These are phyloP conservation scores for Tillandsia fasciculata DNA, from an alignment of 176 grass and related monocot species.

Conservation along the genomic window DNA sequence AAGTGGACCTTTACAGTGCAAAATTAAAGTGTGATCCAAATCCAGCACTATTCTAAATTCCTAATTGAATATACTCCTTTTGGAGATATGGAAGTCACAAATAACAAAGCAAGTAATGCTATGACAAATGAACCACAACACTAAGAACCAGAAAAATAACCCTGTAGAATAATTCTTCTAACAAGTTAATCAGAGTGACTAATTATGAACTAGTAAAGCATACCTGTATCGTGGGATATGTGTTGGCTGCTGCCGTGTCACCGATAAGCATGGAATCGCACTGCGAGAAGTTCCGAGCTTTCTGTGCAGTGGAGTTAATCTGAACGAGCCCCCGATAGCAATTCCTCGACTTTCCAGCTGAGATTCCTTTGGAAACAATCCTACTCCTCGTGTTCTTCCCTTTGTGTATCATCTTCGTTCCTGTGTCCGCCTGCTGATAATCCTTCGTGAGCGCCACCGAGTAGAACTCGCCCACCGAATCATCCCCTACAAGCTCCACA, in stretches of 20 bases:
- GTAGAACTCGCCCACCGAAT: conserved; percentile 87
- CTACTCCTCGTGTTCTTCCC: conserved; percentile 80
- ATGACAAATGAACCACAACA: no score
- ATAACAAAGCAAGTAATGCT: no score
- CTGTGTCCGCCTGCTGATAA: conserved; percentile 87
- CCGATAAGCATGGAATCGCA: conserved; percentile 99
- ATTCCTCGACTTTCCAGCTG: conserved; percentile 91
- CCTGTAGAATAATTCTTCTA: background rate
- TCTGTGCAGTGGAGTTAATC: conserved; percentile 59
- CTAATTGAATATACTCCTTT: no score
- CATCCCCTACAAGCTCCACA: conserved; percentile 68
- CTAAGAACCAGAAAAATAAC: background rate
- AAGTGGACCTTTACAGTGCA: no score
- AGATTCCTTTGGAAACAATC: conserved; percentile 95
- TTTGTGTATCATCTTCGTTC: conserved; percentile 93
- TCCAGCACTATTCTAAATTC: no score
- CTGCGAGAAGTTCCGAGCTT: conserved; percentile 85
- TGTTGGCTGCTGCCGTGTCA: conserved; percentile 87
- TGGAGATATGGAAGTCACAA: no score
- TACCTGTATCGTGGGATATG: conserved; percentile 93
- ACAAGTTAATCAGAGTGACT: background rate
- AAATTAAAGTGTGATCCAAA: no score
- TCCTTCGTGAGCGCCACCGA: conserved; percentile 88
- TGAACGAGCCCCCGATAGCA: conserved; percentile 88
- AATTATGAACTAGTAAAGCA: background rate